Percentiles rank a stretch among this genome's conserved stretches.
phyloP scores from a whole-genome alignment of 805 yeast genomes.

The Candida sithepensis region DNA sequence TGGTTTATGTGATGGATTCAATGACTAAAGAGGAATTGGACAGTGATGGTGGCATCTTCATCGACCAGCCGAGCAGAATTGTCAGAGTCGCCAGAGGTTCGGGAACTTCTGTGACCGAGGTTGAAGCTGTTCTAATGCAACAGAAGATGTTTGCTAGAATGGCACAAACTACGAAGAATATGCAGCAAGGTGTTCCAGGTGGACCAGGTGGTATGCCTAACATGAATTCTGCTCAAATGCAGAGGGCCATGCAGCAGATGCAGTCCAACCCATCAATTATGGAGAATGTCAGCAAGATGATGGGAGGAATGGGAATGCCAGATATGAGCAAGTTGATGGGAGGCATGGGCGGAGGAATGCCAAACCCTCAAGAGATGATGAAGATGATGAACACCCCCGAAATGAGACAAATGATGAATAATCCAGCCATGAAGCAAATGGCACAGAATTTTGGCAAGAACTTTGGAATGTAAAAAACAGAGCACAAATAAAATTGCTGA shows the following conservation, averaged over 20 bases:
- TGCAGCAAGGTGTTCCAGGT: conserved; percentile 44
- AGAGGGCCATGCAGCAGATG: conserved; percentile 53
- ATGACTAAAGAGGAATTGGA: conserved; percentile 92
- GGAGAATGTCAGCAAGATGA: conserved; percentile 68
- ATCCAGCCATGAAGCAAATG: conserved; percentile 73
- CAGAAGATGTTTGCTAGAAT: conserved; percentile 91
- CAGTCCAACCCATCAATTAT: conserved; percentile 73
- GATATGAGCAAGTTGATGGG: conserved; percentile 61
- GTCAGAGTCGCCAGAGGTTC: conserved; percentile 92
- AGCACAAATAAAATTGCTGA: too few relatives aligned
- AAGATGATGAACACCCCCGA: conserved; percentile 31
- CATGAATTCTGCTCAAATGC: conserved; percentile 31
- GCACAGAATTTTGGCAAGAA: conserved; percentile 37
- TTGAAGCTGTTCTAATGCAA: conserved; percentile 87
- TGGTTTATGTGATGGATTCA: conserved; percentile 91
- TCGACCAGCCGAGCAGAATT: conserved; percentile 78
- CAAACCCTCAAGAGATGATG: conserved; percentile 45
- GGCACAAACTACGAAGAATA: conserved; percentile 73
- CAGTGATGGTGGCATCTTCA: conserved; percentile 79
- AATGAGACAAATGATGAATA: conserved; percentile 57
- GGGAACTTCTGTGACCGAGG: conserved; percentile 89
- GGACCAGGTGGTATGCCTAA: conserved; percentile 38
- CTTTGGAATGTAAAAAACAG: conserved; percentile 20
- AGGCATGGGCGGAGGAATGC: conserved; percentile 48
- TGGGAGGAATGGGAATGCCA: conserved; percentile 75